Conservation (phyloP, 805 yeast genomes). For the Candida ovalis region DNA sequence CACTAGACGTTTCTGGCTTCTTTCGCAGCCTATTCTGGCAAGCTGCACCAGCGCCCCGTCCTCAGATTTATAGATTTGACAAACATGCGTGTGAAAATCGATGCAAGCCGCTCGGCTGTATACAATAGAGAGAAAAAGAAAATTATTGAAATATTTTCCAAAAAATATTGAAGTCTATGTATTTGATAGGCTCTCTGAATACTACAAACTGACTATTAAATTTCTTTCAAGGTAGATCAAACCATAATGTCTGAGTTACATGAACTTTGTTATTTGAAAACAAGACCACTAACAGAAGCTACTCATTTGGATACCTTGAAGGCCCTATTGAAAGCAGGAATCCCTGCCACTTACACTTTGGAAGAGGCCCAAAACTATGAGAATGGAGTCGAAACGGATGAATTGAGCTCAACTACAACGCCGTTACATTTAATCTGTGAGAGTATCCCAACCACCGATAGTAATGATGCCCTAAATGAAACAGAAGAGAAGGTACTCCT, state of each 20-base stretch:
- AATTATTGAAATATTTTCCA: neutral
- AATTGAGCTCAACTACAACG: conserved; percentile 54
- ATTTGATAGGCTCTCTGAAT: too few relatives aligned
- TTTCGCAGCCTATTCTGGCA: too few relatives aligned
- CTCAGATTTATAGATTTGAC: too few relatives aligned
- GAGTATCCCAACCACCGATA: conserved; percentile 39
- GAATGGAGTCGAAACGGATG: conserved; percentile 35
- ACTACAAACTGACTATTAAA: neutral
- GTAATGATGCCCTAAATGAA: conserved; percentile 7
- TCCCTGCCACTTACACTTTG: conserved; percentile 78
- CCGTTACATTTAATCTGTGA: conserved; percentile 71
- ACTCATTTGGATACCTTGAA: conserved; percentile 42
- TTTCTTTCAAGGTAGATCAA: neutral
- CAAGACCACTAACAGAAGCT: conserved; percentile 48
- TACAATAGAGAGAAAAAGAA: neutral
- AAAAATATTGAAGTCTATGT: too few relatives aligned
- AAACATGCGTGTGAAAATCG: too few relatives aligned
- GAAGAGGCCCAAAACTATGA: conserved; percentile 68
- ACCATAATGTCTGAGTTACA: conserved; percentile 65
- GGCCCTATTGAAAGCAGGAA: conserved; percentile 52
- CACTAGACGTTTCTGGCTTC: too few relatives aligned
- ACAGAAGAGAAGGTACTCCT: conserved; percentile 44
- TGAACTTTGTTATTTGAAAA: conserved; percentile 49
- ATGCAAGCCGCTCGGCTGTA: too few relatives aligned
- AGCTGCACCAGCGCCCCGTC: too few relatives aligned